Evolutionary conservation across 2,329 filamentous ascomycete genomes (phyloP), one percentile per base, ranked within the genome.

Genomic region (Drechslera avenae): DNA sequence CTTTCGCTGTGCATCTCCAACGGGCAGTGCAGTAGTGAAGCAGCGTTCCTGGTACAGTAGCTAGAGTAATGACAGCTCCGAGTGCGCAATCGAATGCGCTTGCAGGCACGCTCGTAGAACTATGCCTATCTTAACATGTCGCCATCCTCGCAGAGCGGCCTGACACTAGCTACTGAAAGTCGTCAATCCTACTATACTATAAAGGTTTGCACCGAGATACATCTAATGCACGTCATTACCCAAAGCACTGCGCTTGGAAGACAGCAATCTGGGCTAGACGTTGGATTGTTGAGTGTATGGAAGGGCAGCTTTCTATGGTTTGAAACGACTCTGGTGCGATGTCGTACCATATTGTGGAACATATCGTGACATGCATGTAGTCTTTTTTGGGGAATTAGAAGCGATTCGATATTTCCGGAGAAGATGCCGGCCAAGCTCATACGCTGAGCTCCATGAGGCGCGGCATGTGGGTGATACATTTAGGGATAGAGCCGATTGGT

Each of bases 401-500:
- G 35, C 34, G 30, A 42, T 44, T 37, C 35, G 12, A 45, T 34
- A 28, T 39, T 41, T 31, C 23, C 23, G 57, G 49, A 56, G 48
- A 32, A 44, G 23, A 13, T 35, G 13, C 57, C 54, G 52, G 12
- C 17, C 9, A 16, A 21, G 36, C 35, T 49, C 35, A 58, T 57
- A 58, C 57, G 54, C 37, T 18, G 12, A 16, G 8, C 28, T 14
- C 10, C 21, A 19, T 21, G n/a, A 31, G n/a, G 41, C 28, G 26
- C 33, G 39, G 30, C 3, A 39, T 17, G 56, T 48, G 30, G 31
- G 26, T 36, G 51, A 49, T 32, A 46, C 28, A 19, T 46, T 47
- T 50, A 46, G 49, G 43, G 37, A 30, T 50, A 41, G 36, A 50
- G 46, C 36, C 39, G 37, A 50, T 59, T 62, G 50, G 50, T 61